Conservation (phyloP, 2,329 filamentous ascomycete species). For the Penicillium sp. region DNA sequence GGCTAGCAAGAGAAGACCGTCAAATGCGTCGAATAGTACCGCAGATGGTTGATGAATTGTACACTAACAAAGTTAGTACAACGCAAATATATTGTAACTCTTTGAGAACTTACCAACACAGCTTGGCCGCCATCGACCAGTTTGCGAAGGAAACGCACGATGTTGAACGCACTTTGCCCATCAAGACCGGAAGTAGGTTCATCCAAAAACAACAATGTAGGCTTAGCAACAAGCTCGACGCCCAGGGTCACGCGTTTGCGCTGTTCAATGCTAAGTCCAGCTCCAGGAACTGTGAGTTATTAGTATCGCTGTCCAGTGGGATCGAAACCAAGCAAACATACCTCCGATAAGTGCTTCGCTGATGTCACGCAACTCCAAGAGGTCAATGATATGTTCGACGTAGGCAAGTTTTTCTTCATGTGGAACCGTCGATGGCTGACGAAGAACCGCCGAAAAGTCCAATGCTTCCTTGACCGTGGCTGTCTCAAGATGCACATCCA, state of each 20-base stretch:
- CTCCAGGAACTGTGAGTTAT: conserved; percentile 44
- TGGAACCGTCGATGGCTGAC: conserved; percentile 57
- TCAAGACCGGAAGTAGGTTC: conserved; percentile 65
- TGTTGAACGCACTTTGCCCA: conserved; percentile 59
- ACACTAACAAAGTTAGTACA: conserved; percentile 24
- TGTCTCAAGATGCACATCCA: conserved; percentile 64
- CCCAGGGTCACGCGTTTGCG: conserved; percentile 63
- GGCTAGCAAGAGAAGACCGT: conserved; percentile 64
- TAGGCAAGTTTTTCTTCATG: conserved; percentile 63
- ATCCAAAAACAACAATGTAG: conserved; percentile 61
- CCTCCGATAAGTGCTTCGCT: conserved; percentile 63
- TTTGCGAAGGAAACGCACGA: conserved; percentile 64
- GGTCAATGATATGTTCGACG: conserved; percentile 63
- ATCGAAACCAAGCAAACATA: conserved; percentile 6
- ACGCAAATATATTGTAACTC: no score
- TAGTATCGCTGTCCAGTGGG: neutral
- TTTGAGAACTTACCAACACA: conserved; percentile 52
- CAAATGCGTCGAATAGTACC: conserved; percentile 66
- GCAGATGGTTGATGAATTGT: conserved; percentile 72
- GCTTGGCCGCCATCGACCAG: conserved; percentile 66
- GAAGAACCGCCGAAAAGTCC: conserved; percentile 62
- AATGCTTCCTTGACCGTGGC: conserved; percentile 65
- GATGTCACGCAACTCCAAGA: conserved; percentile 65
- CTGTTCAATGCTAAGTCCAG: conserved; percentile 64
- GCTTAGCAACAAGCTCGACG: conserved; percentile 61